Base-by-base conservation (phyloP, 1,139 yeast genomes). In the Nakaseomyces glabratus region DNA sequence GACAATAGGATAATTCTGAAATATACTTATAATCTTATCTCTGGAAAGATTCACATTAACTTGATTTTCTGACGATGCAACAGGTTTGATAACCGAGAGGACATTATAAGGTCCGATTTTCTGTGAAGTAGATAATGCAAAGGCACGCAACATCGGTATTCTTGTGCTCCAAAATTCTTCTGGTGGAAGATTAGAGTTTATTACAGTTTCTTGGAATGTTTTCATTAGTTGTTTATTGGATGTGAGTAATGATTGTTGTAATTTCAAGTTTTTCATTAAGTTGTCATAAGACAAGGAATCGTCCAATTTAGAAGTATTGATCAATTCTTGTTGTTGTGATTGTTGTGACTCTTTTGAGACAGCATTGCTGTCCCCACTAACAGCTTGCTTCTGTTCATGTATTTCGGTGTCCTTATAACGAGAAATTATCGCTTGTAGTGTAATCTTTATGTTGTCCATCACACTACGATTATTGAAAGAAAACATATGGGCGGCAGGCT, bases 61-160 rank as follows among this genome's bases (percentile, higher is more conserved):
- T 56, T 85, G 85, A 52, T 82, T 82, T 46, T 86, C 95, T 16
- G 90, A 78, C 0, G 93, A 77, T 1, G 93, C 93, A 24, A 82
- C 88, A 0, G 97, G 96, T 50, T 82, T 84, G 48, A 90, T 90
- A 0, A 97, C 85, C 29, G 95, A 82, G 38, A 90, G 63, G 1
- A 90, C 97, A 54, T 90, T 90, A 55, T 88, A 93, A 0, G 95
- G 93, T 0, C 99, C 99, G 35, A 80, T 68, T 45, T 82, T 82
- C 53, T 93, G 98, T 9, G 85, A 73, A 10, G 75, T 71, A 3
- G 93, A 73, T 42, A 90, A 68, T 0, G 96, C 96, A 62, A 74
- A 84, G 0, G 96, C 85, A 36, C 97, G 65, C 36, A 90, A 60
- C 26, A 81, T 67, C 48, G 84, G 85, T 13, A 88, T 65, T 41